Conservation (phyloP, 208 protist genomes). For the Phytomonas francai region DNA sequence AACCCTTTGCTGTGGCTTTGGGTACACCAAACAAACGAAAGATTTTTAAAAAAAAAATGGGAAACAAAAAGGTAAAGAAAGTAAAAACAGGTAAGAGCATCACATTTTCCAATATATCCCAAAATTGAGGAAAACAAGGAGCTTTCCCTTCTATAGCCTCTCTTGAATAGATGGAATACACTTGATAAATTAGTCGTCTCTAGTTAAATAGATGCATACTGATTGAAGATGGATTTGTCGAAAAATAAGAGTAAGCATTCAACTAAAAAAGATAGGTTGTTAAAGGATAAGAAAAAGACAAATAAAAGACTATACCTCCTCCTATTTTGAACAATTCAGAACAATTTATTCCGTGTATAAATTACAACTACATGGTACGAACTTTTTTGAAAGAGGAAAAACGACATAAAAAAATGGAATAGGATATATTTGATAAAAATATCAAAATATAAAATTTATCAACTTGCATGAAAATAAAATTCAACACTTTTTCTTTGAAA, state of each 20-base stretch:
- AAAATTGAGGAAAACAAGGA: background rate
- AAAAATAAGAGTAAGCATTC: slow-evolving; percentile 3
- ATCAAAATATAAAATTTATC: background rate
- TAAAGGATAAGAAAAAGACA: slow-evolving; percentile 12
- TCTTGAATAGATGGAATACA: background rate
- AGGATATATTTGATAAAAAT: background rate
- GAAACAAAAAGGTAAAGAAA: background rate
- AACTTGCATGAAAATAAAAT: background rate
- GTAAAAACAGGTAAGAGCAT: background rate
- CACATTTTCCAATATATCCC: background rate
- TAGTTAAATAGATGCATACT: background rate
- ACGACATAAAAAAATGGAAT: background rate
- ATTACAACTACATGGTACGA: slow-evolving; percentile 11
- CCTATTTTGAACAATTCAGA: background rate
- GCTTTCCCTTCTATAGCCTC: background rate
- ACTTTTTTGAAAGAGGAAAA: slow-evolving; percentile 1
- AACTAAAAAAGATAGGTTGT: background rate
- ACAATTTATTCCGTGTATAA: slow-evolving; percentile 12
- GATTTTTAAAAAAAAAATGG: background rate
- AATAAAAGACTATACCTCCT: slow-evolving; percentile 8
- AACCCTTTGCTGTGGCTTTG: background rate
- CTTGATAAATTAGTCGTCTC: background rate
- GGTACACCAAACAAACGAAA: background rate
- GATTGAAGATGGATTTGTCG: background rate
- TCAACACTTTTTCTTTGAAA: background rate